A percentile compares a stretch with the other conserved stretches of the same genome.
phyloP scores from a whole-genome alignment of 2,329 filamentous ascomycete genomes.

The Aspergillus transmontanensis region DNA sequence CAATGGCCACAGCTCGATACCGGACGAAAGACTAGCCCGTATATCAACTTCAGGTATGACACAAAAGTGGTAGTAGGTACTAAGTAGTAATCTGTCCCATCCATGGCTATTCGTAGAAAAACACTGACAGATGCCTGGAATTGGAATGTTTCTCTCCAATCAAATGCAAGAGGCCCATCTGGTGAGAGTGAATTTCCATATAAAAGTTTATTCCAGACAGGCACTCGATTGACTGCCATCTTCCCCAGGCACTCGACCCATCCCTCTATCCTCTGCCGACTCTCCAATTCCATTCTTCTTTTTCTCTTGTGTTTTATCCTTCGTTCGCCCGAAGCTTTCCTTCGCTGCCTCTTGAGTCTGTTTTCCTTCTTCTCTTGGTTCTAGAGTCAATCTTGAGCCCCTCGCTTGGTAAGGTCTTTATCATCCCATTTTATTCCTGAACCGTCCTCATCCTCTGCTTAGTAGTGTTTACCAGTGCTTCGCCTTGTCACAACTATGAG shows the following conservation, averaged over 20 bases:
- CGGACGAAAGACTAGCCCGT: not conserved
- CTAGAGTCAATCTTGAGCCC: not conserved
- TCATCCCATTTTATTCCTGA: not conserved
- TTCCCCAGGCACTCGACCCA: not conserved
- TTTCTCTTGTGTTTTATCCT: not conserved
- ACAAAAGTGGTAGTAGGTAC: not conserved
- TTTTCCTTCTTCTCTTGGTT: not conserved
- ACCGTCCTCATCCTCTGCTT: not conserved
- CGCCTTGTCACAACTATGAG: slow-evolving; percentile 10
- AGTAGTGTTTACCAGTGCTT: not conserved
- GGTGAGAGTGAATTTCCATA: not conserved
- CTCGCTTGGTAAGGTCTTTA: not conserved
- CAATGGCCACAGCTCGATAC: not conserved
- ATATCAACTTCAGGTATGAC: not conserved
- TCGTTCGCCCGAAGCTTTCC: not conserved
- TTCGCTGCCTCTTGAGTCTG: not conserved
- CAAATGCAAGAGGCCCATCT: not conserved
- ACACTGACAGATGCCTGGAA: not conserved
- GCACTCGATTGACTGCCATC: not conserved
- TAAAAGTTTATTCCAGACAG: not conserved
- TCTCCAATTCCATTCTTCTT: not conserved
- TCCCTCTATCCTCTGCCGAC: not conserved
- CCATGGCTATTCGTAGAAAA: not conserved
- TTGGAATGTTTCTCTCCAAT: not conserved
- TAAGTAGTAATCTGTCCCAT: not conserved